A percentile compares a stretch with the other conserved stretches of the same genome.
phyloP scores from a whole-genome alignment of 2,329 filamentous ascomycete species.

The Fulvia fulva region DNA sequence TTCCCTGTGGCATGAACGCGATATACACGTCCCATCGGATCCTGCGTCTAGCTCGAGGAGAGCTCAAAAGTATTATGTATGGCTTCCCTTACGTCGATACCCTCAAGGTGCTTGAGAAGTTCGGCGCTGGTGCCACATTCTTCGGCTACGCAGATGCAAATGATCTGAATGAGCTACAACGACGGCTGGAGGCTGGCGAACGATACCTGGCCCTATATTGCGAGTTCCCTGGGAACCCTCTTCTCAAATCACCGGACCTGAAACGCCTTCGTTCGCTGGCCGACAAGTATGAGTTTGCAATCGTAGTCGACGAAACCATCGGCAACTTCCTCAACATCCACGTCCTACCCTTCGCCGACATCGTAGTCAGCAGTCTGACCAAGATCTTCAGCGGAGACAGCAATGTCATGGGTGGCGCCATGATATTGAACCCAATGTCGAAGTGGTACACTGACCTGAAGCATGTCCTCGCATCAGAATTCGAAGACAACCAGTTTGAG shows the following conservation, averaged over 20 bases:
- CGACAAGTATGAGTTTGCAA: slow-evolving; percentile 78
- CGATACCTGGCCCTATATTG: slow-evolving; percentile 80
- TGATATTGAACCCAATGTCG: slow-evolving; percentile 62
- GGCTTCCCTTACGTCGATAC: slow-evolving; percentile 99
- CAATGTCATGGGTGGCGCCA: slow-evolving; percentile 91
- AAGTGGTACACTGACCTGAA: slow-evolving; percentile 70
- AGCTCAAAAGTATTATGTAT: slow-evolving; percentile 76
- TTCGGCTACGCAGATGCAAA: slow-evolving; percentile 74
- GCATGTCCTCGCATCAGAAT: slow-evolving; percentile 58
- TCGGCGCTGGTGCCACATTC: slow-evolving; percentile 82
- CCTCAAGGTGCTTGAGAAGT: slow-evolving; percentile 90
- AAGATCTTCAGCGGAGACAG: slow-evolving; percentile 97
- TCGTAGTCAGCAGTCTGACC: slow-evolving; percentile 90
- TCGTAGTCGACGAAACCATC: slow-evolving; percentile 93
- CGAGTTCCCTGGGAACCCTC: slow-evolving; percentile 90
- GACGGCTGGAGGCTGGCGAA: slow-evolving; percentile 66
- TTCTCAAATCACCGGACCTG: slow-evolving; percentile 81
- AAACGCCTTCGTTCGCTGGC: slow-evolving; percentile 74
- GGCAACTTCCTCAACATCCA: slow-evolving; percentile 96
- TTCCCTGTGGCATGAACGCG: slow-evolving; percentile 87
- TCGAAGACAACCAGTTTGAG: slow-evolving; percentile 88
- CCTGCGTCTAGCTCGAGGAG: slow-evolving; percentile 61
- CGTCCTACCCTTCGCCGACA: slow-evolving; percentile 80
- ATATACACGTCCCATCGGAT: slow-evolving; percentile 85
- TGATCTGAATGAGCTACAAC: slow-evolving; percentile 81